Percentiles rank a stretch among this genome's conserved stretches.
Conservation (phyloP, 1,284 basidiomycete genomes). For the Apiotrichum sp. region DNA sequence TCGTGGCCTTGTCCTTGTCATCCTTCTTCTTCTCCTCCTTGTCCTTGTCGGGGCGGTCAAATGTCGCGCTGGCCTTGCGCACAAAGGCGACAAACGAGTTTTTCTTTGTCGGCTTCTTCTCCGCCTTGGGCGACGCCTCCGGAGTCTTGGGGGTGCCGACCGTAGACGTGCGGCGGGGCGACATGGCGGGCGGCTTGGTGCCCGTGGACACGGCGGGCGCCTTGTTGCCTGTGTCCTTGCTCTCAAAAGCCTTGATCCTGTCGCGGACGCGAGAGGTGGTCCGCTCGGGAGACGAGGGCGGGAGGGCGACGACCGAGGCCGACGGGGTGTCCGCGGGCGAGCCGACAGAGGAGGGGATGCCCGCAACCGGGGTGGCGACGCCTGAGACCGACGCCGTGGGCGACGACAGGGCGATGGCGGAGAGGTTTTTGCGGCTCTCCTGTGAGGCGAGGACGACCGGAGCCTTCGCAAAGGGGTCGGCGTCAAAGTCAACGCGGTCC, state of each 20-base stretch:
- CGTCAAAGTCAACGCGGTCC: neutral
- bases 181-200: neutral
- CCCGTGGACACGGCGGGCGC: neutral
- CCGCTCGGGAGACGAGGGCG: neutral
- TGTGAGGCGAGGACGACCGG: neutral
- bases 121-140: too few species aligned
- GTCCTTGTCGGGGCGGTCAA: neutral
- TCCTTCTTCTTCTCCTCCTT: too few species aligned
- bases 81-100: neutral
- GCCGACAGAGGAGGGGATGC: neutral
- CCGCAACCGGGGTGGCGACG: neutral
- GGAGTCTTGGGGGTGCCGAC: neutral
- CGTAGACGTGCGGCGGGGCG: neutral
- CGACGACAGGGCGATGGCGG: neutral
- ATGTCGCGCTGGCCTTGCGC: constrained; percentile 1
- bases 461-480: neutral
- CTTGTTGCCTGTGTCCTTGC: neutral
- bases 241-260: constrained; percentile 1
- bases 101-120: neutral
- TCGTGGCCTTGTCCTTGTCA: neutral
- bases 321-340: neutral
- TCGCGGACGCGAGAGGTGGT: neutral
- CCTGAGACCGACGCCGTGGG: neutral
- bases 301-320: neutral
- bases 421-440: neutral